Evolutionary conservation across 345 rosid genomes (phyloP).

Genomic region (Draba incana): DNA sequence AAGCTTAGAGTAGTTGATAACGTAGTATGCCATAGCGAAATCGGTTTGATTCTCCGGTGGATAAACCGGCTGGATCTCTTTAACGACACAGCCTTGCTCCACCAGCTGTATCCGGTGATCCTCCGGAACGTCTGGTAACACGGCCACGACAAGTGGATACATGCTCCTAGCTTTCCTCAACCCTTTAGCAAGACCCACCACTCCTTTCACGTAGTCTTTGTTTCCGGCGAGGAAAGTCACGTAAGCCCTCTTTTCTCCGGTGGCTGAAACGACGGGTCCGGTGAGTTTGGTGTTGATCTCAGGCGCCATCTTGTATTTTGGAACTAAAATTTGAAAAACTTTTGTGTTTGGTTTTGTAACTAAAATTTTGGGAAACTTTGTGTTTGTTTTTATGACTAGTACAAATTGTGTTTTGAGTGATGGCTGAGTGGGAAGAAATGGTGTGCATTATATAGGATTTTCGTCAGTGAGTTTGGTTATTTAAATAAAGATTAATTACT

Average conservation of each 20-base stretch:
- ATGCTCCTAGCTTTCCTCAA: slow-evolving; percentile 55
- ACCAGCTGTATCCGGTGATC: slow-evolving; percentile 59
- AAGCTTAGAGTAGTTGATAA: slow-evolving; percentile 80
- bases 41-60: slow-evolving; percentile 76
- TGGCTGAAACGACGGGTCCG: neutral
- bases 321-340: neutral
- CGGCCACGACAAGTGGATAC: slow-evolving; percentile 69
- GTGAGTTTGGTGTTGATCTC: slow-evolving; percentile 33
- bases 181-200: slow-evolving; percentile 76
- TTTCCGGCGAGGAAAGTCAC: slow-evolving; percentile 72
- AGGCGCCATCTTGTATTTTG: slow-evolving; percentile 32
- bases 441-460: slow-evolving; percentile 32
- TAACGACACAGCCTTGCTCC: slow-evolving; percentile 62
- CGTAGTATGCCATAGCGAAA: slow-evolving; percentile 79
- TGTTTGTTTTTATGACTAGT: neutral
- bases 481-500: slow-evolving; percentile 13
- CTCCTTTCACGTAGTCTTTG: slow-evolving; percentile 70
- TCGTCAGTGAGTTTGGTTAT: slow-evolving; percentile 9
- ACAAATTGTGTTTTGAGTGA: slow-evolving; percentile 11
- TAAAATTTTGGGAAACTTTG: no score
- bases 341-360: neutral
- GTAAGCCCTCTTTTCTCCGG: slow-evolving; percentile 45
- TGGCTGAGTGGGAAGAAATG: slow-evolving; percentile 19
- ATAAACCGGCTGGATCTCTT: slow-evolving; percentile 62
- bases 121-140: slow-evolving; percentile 66